These are phyloP conservation scores for Eragrostis tef DNA, from an alignment of 202 grass and related monocot genomes.

Conservation along the genomic window DNA sequence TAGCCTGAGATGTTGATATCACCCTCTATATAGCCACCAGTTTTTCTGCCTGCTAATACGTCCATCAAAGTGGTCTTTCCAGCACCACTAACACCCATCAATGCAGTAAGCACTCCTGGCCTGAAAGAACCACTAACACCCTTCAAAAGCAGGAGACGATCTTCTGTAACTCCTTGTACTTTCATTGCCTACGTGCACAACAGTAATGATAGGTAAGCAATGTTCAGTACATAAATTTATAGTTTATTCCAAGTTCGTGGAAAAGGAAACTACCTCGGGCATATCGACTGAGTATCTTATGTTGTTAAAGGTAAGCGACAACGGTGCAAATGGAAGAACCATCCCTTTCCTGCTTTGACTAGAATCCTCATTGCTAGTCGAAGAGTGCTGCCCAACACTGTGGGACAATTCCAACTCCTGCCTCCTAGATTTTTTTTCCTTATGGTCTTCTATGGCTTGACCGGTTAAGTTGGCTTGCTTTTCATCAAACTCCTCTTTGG, in stretches of 20 bases:
- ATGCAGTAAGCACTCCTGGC: slow-evolving; percentile 89
- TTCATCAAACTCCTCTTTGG: slow-evolving; percentile 77
- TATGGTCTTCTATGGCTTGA: slow-evolving; percentile 56
- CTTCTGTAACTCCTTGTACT: slow-evolving; percentile 73
- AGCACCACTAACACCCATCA: slow-evolving; percentile 98
- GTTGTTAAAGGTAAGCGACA: slow-evolving; percentile 77
- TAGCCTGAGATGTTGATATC: slow-evolving; percentile 85
- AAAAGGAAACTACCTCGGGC: slow-evolving; percentile 69
- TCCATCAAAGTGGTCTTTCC: slow-evolving; percentile 98
- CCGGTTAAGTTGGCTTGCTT: slow-evolving; percentile 78
- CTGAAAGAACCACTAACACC: slow-evolving; percentile 92
- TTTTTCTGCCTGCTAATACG: slow-evolving; percentile 95
- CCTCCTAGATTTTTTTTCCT: slow-evolving; percentile 58
- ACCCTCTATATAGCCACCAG: slow-evolving; percentile 89
- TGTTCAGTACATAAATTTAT: slow-evolving; percentile 30
- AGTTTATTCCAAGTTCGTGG: slow-evolving; percentile 22
- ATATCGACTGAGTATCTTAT: slow-evolving; percentile 92
- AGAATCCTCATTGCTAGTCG: slow-evolving; percentile 41
- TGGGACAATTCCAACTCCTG: slow-evolving; percentile 52
- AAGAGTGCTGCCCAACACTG: slow-evolving; percentile 40
- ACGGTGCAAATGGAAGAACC: slow-evolving; percentile 79
- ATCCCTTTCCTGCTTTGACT: slow-evolving; percentile 70
- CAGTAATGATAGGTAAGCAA: slow-evolving; percentile 30
- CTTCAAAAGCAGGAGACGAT: slow-evolving; percentile 77
- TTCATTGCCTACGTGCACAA: slow-evolving; percentile 76